Percentiles rank a stretch among this genome's conserved stretches.
Conservation (phyloP, 495 filamentous ascomycete genomes). For the Penicillium coprophilum region DNA sequence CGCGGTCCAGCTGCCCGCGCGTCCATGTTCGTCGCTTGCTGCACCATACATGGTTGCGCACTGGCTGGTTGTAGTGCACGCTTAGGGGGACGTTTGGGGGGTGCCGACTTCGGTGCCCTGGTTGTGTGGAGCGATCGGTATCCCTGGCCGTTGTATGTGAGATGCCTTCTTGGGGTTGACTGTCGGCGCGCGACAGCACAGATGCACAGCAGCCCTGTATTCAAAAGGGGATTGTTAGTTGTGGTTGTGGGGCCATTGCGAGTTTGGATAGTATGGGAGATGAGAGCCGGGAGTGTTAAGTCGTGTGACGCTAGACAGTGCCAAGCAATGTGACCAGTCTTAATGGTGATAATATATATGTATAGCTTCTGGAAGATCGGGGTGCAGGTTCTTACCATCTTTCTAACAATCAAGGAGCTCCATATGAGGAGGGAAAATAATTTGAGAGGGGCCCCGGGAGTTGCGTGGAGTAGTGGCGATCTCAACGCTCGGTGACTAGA, state of each 20-base stretch:
- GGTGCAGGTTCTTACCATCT: slow-evolving; percentile 28
- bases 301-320: slow-evolving; percentile 14
- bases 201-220: slow-evolving; percentile 45
- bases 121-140: slow-evolving; percentile 11
- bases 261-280: not conserved
- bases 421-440: slow-evolving; percentile 19
- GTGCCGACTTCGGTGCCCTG: slow-evolving; percentile 19
- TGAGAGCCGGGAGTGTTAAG: not conserved
- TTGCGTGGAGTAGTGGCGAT: slow-evolving; percentile 5
- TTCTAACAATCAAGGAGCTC: slow-evolving; percentile 20
- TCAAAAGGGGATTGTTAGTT: slow-evolving; percentile 8
- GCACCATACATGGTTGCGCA: slow-evolving; percentile 52
- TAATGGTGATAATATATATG: not conserved
- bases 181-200: slow-evolving; percentile 33
- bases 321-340: not conserved
- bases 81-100: slow-evolving; percentile 29
- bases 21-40: slow-evolving; percentile 55
- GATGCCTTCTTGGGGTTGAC: slow-evolving; percentile 14
- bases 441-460: not conserved
- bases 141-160: slow-evolving; percentile 20
- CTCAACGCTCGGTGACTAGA: slow-evolving; percentile 6
- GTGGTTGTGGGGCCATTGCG: not conserved
- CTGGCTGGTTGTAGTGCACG: slow-evolving; percentile 53
- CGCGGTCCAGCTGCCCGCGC: slow-evolving; percentile 45
- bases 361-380: not conserved